phyloP scores from a whole-genome alignment of 1,284 basidiomycete genomes.

The Ganoderma lingzhi region DNA sequence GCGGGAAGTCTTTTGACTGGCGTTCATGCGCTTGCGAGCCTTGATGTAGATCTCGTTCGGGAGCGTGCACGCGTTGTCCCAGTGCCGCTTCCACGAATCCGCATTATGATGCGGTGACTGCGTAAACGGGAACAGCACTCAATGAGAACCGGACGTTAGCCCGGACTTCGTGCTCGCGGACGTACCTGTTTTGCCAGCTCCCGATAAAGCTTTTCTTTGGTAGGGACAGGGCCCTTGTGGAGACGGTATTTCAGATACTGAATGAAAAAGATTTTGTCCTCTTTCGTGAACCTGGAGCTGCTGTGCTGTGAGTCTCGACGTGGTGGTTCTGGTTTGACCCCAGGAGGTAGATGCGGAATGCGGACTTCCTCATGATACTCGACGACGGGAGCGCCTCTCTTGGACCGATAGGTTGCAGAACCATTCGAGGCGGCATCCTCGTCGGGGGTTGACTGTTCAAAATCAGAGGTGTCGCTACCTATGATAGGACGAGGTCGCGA shows the following conservation, averaged over 20 bases:
- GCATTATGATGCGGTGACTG: slow-evolving; percentile 14
- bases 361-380: slow-evolving; percentile 18
- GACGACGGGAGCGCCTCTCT: slow-evolving; percentile 6
- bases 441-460: neutral
- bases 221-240: neutral
- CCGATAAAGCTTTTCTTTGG: slow-evolving; percentile 8
- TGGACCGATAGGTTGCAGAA: neutral
- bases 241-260: slow-evolving; percentile 25
- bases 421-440: neutral
- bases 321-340: slow-evolving; percentile 18
- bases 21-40: neutral
- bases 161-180: neutral
- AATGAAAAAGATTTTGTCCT: slow-evolving; percentile 13
- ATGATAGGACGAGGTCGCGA: neutral
- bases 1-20: neutral
- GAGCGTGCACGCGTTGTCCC: slow-evolving; percentile 20
- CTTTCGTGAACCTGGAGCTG: slow-evolving; percentile 15
- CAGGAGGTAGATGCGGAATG: slow-evolving; percentile 7
- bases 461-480: neutral
- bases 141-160: neutral
- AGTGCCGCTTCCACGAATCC: slow-evolving; percentile 28
- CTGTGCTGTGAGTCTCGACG: neutral
- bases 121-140: neutral
- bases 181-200: slow-evolving; percentile 21
- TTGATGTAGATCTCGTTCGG: slow-evolving; percentile 20